Evolutionary conservation across 148 eudicot species (phyloP).

Genomic region (Vaccinium myrtillus): DNA sequence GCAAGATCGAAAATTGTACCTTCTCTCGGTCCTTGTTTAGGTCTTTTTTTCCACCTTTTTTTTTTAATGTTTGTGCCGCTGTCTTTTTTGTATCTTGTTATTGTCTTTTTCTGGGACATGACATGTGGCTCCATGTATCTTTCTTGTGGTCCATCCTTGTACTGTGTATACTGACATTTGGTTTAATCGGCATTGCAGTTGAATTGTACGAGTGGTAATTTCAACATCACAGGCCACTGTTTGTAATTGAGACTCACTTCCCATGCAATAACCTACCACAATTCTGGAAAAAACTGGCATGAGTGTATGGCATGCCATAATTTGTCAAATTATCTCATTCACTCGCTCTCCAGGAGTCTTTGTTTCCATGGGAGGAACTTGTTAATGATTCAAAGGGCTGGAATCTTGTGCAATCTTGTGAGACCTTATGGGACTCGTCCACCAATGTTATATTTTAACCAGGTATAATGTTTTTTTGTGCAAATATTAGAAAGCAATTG

Average conservation of each 20-base stretch:
- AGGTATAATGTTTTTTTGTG: conserved; percentile 34
- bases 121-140: background rate
- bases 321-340: conserved; percentile 25
- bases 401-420: conserved; percentile 26
- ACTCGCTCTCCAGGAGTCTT: conserved; percentile 24
- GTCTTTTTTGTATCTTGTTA: background rate
- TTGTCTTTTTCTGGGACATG: background rate
- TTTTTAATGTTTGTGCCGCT: background rate
- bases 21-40: background rate
- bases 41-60: no score
- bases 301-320: conserved; percentile 33
- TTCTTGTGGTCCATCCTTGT: background rate
- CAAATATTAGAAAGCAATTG: background rate
- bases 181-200: background rate
- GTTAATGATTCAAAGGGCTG: conserved; percentile 25
- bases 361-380: conserved; percentile 29
- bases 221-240: background rate
- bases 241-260: background rate
- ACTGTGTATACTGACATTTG: background rate
- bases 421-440: conserved; percentile 16
- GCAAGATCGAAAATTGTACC: background rate
- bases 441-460: conserved; percentile 22
- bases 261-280: background rate
- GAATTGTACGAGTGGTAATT: background rate
- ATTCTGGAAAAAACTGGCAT: conserved; percentile 15